A percentile compares a stretch with the other conserved stretches of the same genome.
These are phyloP conservation scores for Stachybotrys elegans DNA, from an alignment of 2,329 filamentous ascomycete species.

Conservation along the genomic window DNA sequence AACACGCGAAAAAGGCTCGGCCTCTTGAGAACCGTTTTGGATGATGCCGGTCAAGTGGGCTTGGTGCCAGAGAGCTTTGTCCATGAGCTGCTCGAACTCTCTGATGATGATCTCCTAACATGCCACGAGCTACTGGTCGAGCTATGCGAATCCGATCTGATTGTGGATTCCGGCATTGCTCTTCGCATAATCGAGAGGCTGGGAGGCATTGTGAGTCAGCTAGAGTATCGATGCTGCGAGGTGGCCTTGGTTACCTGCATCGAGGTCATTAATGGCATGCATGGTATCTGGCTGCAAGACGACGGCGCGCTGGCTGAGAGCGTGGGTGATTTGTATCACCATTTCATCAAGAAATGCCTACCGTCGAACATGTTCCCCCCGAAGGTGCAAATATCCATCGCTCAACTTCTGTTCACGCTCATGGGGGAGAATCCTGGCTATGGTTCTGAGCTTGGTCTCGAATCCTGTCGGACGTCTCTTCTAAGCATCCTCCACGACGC, in stretches of 20 bases:
- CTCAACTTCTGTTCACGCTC: slow-evolving; percentile 64
- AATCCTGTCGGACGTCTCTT: slow-evolving; percentile 63
- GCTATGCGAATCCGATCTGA: slow-evolving; percentile 48
- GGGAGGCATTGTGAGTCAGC: slow-evolving; percentile 46
- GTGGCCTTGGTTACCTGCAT: slow-evolving; percentile 63
- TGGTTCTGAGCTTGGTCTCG: slow-evolving; percentile 51
- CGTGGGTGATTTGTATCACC: slow-evolving; percentile 72
- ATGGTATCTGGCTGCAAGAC: slow-evolving; percentile 57
- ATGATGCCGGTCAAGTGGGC: slow-evolving; percentile 39
- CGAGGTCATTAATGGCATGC: slow-evolving; percentile 60
- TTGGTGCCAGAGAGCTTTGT: slow-evolving; percentile 47
- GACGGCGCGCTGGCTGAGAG: slow-evolving; percentile 56
- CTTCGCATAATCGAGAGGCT: slow-evolving; percentile 43
- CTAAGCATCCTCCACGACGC: slow-evolving; percentile 66
- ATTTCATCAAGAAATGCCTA: slow-evolving; percentile 65
- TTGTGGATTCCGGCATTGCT: slow-evolving; percentile 42
- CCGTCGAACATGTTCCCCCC: slow-evolving; percentile 65
- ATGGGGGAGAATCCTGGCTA: slow-evolving; percentile 64
- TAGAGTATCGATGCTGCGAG: slow-evolving; percentile 69
- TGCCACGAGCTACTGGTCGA: slow-evolving; percentile 46
- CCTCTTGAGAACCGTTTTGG: slow-evolving; percentile 37
- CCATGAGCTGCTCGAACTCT: slow-evolving; percentile 41
- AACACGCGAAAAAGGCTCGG: slow-evolving; percentile 41
- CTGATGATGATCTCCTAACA: slow-evolving; percentile 48
- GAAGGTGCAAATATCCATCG: slow-evolving; percentile 61